Evolutionary conservation across 306 rosid species (phyloP), one percentile per base, ranked within the genome.

Genomic region (Acacia melanoxylon): DNA sequence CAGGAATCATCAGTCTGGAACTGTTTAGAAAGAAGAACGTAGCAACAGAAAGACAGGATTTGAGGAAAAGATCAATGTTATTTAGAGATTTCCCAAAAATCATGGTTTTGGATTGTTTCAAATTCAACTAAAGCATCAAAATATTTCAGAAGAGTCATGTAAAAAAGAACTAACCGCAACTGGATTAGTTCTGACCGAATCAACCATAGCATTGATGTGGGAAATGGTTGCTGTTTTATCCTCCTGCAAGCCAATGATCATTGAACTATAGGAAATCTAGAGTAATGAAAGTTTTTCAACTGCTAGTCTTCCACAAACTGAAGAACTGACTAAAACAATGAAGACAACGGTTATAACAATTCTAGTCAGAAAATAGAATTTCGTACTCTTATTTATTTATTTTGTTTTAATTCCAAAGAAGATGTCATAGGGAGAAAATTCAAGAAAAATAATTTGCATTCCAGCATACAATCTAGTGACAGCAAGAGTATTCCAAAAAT

Each of bases 201-300:
- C 92, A 66, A 72, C 86, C 80, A 88, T 66, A 44, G 82, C 82
- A 86, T 82, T 90, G 86, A 84, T 80, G 79, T 85, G 95, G 78
- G 89, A 78, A 82, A 93, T 83, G 68, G 79, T 93, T 15, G 91
- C 87, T 63, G 83, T 87, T 88, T 84, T 86, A 77, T 93, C 98
- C 83, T 88, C 98, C 99, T 95, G 88, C 77, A 74, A 74, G 68
- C 76, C 79, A 56, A 85, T 44, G 84, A 62, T 77, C 27, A 82
- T 41, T 31, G 54, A 74, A 51, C 10, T 67, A 84, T 72, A 19
- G 10, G 37, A 83, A 20, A 76, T 11, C 1, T 45, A 75, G 59
- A 45, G 41, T 76, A 72, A 44, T 58, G 13, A 22, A 56, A 82
- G 62, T 75, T 75, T 46, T 37, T 67, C 68, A 59, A 81, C 72